phyloP scores from a whole-genome alignment of 768 basidiomycete genomes.

The Tricholoma hemisulphureum region DNA sequence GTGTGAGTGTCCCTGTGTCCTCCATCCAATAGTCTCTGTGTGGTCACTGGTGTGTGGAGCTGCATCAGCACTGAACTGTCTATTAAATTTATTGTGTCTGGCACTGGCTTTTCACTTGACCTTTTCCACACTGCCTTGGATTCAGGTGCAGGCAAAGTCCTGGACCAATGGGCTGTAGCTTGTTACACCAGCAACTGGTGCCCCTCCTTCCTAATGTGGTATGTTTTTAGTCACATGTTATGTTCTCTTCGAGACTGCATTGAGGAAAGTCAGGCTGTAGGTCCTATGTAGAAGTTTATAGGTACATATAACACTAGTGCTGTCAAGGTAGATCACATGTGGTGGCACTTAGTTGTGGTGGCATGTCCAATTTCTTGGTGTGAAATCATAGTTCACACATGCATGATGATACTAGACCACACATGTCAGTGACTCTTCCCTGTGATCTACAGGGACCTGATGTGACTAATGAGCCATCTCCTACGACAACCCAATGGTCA shows the following conservation, averaged over 20 bases:
- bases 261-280: background rate
- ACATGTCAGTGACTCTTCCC: too few species aligned
- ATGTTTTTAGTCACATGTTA: too few species aligned
- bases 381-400: too few species aligned
- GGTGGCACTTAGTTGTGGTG: too few species aligned
- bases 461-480: too few species aligned
- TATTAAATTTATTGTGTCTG: background rate
- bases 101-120: background rate
- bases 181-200: background rate
- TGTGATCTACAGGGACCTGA: too few species aligned
- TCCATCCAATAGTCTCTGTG: background rate
- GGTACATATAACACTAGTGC: too few species aligned
- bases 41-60: background rate
- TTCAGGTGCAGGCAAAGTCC: background rate
- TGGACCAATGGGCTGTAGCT: background rate
- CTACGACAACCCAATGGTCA: too few species aligned
- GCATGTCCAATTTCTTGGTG: too few species aligned
- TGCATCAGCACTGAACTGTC: background rate
- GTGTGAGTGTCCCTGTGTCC: background rate
- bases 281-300: background rate
- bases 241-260: background rate
- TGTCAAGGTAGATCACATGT: too few species aligned
- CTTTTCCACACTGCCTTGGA: background rate
- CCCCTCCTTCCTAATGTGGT: too few species aligned
- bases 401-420: too few species aligned